phyloP scores from a whole-genome alignment of 2,329 filamentous ascomycete genomes.

The Claviceps sp. region DNA sequence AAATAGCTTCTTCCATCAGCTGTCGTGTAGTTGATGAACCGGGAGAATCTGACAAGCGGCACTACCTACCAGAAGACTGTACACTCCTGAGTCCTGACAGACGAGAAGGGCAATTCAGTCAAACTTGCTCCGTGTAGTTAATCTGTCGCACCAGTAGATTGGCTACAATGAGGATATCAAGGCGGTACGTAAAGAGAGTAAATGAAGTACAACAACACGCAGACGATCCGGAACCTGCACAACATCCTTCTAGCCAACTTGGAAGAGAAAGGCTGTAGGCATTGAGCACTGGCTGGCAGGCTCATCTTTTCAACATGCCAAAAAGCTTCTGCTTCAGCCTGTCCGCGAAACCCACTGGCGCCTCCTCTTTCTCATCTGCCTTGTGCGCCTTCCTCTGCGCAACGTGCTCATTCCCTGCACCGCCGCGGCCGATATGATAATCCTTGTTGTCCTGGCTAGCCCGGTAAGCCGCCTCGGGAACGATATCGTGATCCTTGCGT shows the following conservation, averaged over 20 bases:
- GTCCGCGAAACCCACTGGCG: constrained; percentile 35
- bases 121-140: no score
- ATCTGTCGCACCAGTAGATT: not conserved
- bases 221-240: not conserved
- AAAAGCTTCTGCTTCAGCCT: constrained; percentile 45
- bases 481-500: constrained; percentile 36
- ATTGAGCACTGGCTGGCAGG: not conserved
- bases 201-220: not conserved
- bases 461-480: constrained; percentile 39
- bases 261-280: not conserved
- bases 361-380: constrained; percentile 10
- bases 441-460: constrained; percentile 33
- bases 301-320: constrained; percentile 31
- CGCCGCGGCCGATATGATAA: constrained; percentile 46
- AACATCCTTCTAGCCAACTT: not conserved
- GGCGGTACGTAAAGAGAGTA: not conserved
- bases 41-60: no score
- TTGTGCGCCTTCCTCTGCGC: constrained; percentile 18
- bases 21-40: not conserved
- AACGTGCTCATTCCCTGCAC: constrained; percentile 42
- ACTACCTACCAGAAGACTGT: not conserved
- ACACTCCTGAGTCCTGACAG: not conserved
- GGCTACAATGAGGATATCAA: not conserved
- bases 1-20: not conserved
- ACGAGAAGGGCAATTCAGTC: not conserved